Percentiles rank a stretch among this genome's conserved stretches.
Conservation (phyloP, 1,139 yeast species). For the Lodderomyces margitis region DNA sequence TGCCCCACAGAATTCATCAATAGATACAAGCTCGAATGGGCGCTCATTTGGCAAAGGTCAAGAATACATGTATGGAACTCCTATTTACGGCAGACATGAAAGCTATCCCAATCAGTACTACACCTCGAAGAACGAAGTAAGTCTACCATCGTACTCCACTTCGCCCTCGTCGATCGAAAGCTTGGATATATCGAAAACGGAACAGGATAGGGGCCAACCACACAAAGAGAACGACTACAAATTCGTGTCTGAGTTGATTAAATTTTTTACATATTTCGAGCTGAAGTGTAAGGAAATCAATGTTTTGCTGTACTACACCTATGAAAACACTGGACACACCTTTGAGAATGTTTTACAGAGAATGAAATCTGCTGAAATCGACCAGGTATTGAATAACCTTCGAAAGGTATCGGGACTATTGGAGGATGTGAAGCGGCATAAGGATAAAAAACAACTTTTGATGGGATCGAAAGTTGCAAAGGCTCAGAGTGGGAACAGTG, state of each 20-base stretch:
- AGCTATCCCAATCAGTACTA: conserved; percentile 16
- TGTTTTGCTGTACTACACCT: conserved; percentile 4
- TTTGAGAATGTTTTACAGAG: conserved; percentile 2
- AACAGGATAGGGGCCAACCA: background rate
- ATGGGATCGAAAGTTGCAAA: background rate
- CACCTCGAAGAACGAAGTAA: conserved; percentile 9
- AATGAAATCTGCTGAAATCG: conserved; percentile 10
- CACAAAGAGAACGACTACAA: conserved; percentile 5
- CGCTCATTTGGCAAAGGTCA: conserved; percentile 1
- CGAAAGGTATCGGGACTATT: conserved; percentile 11
- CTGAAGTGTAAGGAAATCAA: conserved; percentile 11
- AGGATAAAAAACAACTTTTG: background rate
- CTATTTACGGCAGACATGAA: conserved; percentile 14
- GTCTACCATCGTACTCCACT: conserved; percentile 5
- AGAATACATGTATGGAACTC: conserved; percentile 13
- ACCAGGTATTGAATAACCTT: conserved; percentile 11
- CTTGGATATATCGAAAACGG: conserved; percentile 4
- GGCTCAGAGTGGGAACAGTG: background rate
- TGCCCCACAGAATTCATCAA: background rate
- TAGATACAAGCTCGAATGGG: background rate
- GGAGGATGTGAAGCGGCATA: conserved; percentile 8
- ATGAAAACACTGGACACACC: background rate
- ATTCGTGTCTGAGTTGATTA: conserved; percentile 12
- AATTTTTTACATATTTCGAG: conserved; percentile 15
- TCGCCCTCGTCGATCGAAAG: conserved; percentile 12